Evolutionary conservation across 2,329 filamentous ascomycete species (phyloP), one percentile per base, ranked within the genome.

Genomic region (Bertia moriformis): DNA sequence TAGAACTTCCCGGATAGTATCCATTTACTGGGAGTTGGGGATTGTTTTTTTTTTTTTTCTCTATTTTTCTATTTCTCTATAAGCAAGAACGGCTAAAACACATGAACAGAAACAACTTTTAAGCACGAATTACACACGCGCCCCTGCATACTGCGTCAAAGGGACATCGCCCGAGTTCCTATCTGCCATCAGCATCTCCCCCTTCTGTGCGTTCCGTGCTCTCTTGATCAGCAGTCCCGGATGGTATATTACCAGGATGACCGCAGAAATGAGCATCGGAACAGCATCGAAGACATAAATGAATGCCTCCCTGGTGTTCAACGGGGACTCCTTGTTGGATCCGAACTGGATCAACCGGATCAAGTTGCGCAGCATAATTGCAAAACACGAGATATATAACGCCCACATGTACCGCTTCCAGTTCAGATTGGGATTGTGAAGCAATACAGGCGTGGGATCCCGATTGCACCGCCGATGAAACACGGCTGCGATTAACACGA

Each of bases 301-400:
- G 14, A 53, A 59, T 45, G 55, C 59, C 48, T 67, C 62, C 29
- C 61, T 52, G 30, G 46, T 43, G 12, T 66, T 47, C 12, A 66
- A 47, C 40, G 58, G 62, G 0, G 63, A 64, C 12, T 54, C 45
- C 18, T 56, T 49, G 2, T 63, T 63, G 44, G 59, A 50, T 1
- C 48, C 44, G 41, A 61, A 69, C 50, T 68, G 65, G 22, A 62
- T 47, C 3, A 66, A 52, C 17, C 66, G 55, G 38, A 68, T 62
- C 7, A 67, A 44, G 17, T 48, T 59, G 19, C 65, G 55, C 4
- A 66, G 40, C 36, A 68, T 50, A 43, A 69, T 67, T 15, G 67
- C 47, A 1, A 47, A 43, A 41, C 57, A 61, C 30, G 55, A 52
- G 3, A 45, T 42, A 44, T 67, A 67, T 4, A 69, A 49, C 3